Evolutionary conservation across 805 yeast species (phyloP), one percentile per base, ranked within the genome.

Genomic region (Candida multigemmis): DNA sequence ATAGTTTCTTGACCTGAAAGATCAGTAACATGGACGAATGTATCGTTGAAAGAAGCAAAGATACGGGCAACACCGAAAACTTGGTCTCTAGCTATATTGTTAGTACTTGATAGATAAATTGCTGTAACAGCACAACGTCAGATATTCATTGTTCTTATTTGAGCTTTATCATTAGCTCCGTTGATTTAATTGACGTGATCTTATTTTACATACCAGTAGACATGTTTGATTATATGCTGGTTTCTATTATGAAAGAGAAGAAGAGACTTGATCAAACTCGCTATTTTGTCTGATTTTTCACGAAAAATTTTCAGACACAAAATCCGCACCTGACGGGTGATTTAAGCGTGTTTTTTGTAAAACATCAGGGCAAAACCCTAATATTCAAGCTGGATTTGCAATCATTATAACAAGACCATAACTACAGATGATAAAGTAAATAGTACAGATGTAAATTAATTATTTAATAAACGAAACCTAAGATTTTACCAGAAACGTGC

Each of bases 21-120:
- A 77, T 91, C 99, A 56, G 99, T 91, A 56, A 91, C 91, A 69
- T 91, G 99, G 55, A 91, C 99, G 73, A 91, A 91, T 46, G 99
- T 91, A 76, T 91, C 99, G 82, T 91, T 91, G 78, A 87, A 86
- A 46, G 98, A 93, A 60, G 99, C 99, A 64, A 77, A 91, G 79
- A 91, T 91, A 74, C 96, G 93, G 63, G 98, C 98, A 73, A 91
- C 99, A 79, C 99, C 99, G 66, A 91, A 91, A 63, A 87, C 96
- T 74, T 85, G 96, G 77, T 35, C 36, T 41, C 34, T 40, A 38
- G 42, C 43, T 41, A 35, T 14, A 25, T 7, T 26, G 46, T 42
- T 43, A 43, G 48, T 42, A 32, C 7, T 17, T 17, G 19, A 7
- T 17, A 10, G n/a, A n/a, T n/a, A n/a, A n/a, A n/a, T n/a, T n/a